A percentile compares a stretch with the other conserved stretches of the same genome.
phyloP scores from a whole-genome alignment of 75 land plant species.

The Selaginella moellendorffii region DNA sequence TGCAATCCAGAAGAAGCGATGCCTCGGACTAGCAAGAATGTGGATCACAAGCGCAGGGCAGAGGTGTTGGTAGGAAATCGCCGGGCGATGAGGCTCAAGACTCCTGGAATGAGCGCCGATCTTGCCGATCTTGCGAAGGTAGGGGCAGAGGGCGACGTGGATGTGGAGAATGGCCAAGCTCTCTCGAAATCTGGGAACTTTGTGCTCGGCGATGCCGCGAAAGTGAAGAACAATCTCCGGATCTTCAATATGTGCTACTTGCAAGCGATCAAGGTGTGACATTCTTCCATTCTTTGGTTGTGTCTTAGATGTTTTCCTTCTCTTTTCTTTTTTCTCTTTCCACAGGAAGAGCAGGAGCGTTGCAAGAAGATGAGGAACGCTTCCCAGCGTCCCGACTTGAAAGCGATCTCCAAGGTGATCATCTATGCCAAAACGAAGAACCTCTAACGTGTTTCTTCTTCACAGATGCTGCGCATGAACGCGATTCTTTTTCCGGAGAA shows the following conservation, averaged over 20 bases:
- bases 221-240: conserved; percentile 47
- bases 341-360: conserved; percentile 15
- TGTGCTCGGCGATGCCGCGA: neutral
- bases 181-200: too few species aligned
- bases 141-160: too few species aligned
- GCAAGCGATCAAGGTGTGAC: conserved; percentile 53
- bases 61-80: too few species aligned
- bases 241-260: conserved; percentile 50
- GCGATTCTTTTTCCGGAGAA: neutral
- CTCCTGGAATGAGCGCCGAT: too few species aligned
- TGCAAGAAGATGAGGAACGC: neutral
- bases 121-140: too few species aligned
- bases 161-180: too few species aligned
- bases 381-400: conserved; percentile 52
- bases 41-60: too few species aligned
- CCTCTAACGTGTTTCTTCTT: neutral
- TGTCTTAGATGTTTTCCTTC: too few species aligned
- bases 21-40: too few species aligned
- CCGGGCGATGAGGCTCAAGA: too few species aligned
- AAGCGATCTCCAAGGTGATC: conserved; percentile 56
- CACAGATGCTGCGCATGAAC: neutral
- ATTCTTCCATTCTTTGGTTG: too few species aligned
- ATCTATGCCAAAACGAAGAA: neutral
- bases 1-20: too few species aligned
- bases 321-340: neutral